Conservation (phyloP, 805 yeast genomes). For the Barnettozyma wickerhamii region DNA sequence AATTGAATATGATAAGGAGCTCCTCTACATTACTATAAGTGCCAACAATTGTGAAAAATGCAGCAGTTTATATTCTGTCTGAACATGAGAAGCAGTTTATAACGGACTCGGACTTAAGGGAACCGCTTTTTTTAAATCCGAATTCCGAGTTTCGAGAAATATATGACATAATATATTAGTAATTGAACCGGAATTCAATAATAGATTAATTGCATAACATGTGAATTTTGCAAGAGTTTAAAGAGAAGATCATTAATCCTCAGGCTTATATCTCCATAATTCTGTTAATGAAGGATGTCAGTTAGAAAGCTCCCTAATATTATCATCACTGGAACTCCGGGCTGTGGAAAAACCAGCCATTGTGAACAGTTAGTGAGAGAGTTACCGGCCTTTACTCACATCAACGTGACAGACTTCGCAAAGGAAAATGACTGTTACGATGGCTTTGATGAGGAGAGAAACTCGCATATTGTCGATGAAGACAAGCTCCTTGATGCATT, state of each 20-base stretch:
- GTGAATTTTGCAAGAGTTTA: no score
- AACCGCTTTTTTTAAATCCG: no score
- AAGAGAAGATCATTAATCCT: neutral
- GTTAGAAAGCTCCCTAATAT: conserved; percentile 54
- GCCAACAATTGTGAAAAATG: no score
- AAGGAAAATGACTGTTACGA: conserved; percentile 71
- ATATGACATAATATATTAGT: no score
- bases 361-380: conserved; percentile 53
- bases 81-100: no score
- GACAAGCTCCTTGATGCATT: conserved; percentile 79
- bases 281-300: conserved; percentile 10
- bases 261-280: neutral
- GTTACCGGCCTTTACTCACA: conserved; percentile 41
- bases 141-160: no score
- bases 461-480: conserved; percentile 88
- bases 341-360: conserved; percentile 83
- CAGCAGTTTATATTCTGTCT: no score
- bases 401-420: conserved; percentile 78
- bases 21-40: no score
- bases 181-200: no score
- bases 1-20: no score
- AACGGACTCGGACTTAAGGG: no score
- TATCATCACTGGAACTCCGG: conserved; percentile 93
- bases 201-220: no score
- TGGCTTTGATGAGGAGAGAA: conserved; percentile 81